Base-by-base conservation (phyloP, 1,139 yeast genomes). In the Citeromyces siamensis region DNA sequence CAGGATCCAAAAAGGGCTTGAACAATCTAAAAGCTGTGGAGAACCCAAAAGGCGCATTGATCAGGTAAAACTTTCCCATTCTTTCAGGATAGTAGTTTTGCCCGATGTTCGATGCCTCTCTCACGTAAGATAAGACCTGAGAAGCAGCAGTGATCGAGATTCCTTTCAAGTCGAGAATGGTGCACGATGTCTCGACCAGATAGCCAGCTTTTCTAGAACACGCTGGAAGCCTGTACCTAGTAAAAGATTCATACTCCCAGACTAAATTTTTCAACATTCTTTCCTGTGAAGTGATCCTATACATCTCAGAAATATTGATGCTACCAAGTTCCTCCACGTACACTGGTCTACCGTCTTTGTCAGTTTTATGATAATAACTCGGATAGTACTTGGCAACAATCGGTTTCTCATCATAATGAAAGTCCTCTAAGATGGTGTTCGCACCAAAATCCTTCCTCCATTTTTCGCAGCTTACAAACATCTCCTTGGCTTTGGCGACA, bases 11-110 rank as follows among this genome's bases (percentile, higher is more conserved):
- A 62, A 90, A 88, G 42, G 94, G 90, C 64, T 85, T 86, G 64
- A 90, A 84, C 43, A 88, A 57, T 56, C 75, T 75, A 69, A 90
- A 90, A 28, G 94, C 97, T 35, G 96, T 79, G 29, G 95, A 77
- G 62, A 90, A 90, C 4, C 98, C 98, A 58, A 86, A 90, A 44
- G 98, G 98, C 2, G 98, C 95, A 56, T 90, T 90, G 62, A 90
- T 84, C 52, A 88, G 66, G 63, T 85, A 90, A 56, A 90, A 90
- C 61, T 85, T 86, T 52, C 98, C 97, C 97, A 90, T 88, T 62
- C 98, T 81, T 67, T 90, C 98, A n/a, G 98, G 98, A 59, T 90
- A 90, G 61, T 82, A 90, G 66, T 90, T 85, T 64, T 90, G 98
- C 44, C 97, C 96, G 53, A 90, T 85, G 50, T 71, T 66, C 16